Evolutionary conservation across 169 alveolate genomes (phyloP).

Genomic region (Toxoplasma gondii): DNA sequence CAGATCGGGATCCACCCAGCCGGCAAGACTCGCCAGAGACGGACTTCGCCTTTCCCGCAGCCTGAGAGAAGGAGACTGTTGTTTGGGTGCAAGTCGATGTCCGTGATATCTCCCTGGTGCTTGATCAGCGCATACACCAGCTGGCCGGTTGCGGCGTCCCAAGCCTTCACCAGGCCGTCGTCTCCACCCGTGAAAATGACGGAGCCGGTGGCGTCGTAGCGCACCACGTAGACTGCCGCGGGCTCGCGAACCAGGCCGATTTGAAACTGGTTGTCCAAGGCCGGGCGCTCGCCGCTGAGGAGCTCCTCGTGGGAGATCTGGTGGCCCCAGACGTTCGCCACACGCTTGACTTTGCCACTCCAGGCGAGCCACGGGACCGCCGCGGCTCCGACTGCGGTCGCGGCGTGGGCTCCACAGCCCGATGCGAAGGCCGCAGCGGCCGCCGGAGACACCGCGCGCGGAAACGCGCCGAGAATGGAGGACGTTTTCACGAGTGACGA

Average conservation of each 20-base stretch:
- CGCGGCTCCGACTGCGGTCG: conserved; percentile 6
- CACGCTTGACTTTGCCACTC: conserved; percentile 20
- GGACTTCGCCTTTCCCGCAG: conserved; percentile 74
- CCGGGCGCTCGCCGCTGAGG: neutral
- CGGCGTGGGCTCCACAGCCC: neutral
- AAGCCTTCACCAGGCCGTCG: conserved; percentile 81
- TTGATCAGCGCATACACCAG: conserved; percentile 74
- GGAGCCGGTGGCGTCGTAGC: conserved; percentile 72
- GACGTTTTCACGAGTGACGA: neutral
- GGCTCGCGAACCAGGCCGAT: conserved; percentile 60
- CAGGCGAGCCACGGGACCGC: conserved; percentile 50
- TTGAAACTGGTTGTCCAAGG: conserved; percentile 15
- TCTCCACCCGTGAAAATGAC: conserved; percentile 84
- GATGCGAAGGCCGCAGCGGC: conserved; percentile 14
- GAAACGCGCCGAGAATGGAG: neutral
- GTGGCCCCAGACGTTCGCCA: conserved; percentile 56
- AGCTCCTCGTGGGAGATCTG: conserved; percentile 51
- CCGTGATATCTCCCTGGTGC: conserved; percentile 81
- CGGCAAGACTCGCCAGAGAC: conserved; percentile 56
- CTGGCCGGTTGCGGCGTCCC: conserved; percentile 80
- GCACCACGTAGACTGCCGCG: conserved; percentile 50
- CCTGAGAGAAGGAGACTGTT: conserved; percentile 78
- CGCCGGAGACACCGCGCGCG: neutral
- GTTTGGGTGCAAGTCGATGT: conserved; percentile 77
- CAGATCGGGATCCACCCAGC: conserved; percentile 46